phyloP scores from a whole-genome alignment of 2,329 filamentous ascomycete genomes.

The Drechslera avenae region DNA sequence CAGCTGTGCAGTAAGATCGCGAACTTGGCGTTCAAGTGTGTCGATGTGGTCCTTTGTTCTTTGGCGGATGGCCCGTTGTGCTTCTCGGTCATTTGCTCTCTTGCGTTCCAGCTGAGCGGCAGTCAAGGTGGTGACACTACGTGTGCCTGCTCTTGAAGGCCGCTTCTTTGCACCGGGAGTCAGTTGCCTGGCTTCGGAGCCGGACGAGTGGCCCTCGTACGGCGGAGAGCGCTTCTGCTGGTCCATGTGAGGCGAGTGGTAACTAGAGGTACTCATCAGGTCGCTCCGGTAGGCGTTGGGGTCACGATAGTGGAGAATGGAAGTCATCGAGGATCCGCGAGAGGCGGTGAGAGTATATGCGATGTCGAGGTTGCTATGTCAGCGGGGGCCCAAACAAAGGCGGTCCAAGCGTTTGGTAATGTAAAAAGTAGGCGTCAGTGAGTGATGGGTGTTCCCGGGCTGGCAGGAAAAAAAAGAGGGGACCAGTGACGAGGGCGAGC shows the following conservation, averaged over 20 bases:
- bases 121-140: conserved; percentile 63
- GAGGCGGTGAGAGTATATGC: conserved; percentile 41
- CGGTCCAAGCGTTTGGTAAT: conserved; percentile 36
- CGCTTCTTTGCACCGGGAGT: conserved; percentile 52
- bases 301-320: conserved; percentile 48
- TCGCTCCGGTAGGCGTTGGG: conserved; percentile 48
- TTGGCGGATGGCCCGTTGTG: conserved; percentile 64
- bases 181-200: conserved; percentile 46
- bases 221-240: conserved; percentile 44
- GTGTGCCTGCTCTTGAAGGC: conserved; percentile 60
- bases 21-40: conserved; percentile 59
- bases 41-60: conserved; percentile 65
- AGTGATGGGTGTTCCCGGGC: conserved; percentile 32
- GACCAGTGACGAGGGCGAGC: conserved; percentile 32
- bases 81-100: conserved; percentile 65
- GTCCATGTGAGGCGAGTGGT: conserved; percentile 44
- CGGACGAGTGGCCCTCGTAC: conserved; percentile 48
- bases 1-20: conserved; percentile 56
- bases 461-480: conserved; percentile 22
- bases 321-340: conserved; percentile 49
- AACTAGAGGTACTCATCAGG: conserved; percentile 46
- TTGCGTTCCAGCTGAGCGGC: conserved; percentile 64
- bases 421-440: conserved; percentile 26
- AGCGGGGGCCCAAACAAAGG: conserved; percentile 32
- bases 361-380: conserved; percentile 41